Base-by-base conservation (phyloP, 257 asterid genomes). In the Dorcoceras hygrometricum region DNA sequence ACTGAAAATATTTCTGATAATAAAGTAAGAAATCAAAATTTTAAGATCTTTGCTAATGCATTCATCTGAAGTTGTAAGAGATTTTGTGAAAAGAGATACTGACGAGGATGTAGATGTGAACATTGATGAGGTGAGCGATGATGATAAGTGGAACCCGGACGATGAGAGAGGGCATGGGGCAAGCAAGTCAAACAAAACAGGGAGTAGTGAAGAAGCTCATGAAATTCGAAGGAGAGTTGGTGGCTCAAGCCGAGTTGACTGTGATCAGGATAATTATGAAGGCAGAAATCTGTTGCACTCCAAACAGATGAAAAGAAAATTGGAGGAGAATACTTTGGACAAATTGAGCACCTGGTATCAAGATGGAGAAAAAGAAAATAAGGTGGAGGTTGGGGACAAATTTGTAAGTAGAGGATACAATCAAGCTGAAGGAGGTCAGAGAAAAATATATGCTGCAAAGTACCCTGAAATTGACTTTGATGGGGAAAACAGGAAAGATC, bases 341-440 rank as follows among this genome's bases (percentile, higher is more conserved):
- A 89, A 77, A 43, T 76, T 90, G 79, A 80, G 95, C 73, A 83
- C 85, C 76, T 88, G 95, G 96, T 88, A 88, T 76, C 86, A 81
- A 75, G 99, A 90, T 79, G 96, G 90, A 59, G 95, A 94, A 75
- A 79, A 70, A 66, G 96, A 90, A 56, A 73, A 71, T 63, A 89
- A 83, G 80, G 53, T 62, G 75, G 95, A 83, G 6, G 71, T 62
- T 63, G 83, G 77, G 55, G 88, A 85, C 58, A 85, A 75, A 74
- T 64, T 80, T 71, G 91, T 74, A 78, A 80, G 77, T 77, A 83
- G 84, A 73, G 86, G 79, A 23, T 62, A 81, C 68, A 57, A 74
- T 70, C 80, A 70, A 72, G 76, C 81, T 74, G 87, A 83, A 77
- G 96, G 79, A 26, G 74, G 78, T 20, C 89, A 82, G 57, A 78